phyloP scores from a whole-genome alignment of 1,284 basidiomycete species.

The Porodaedalea pini region DNA sequence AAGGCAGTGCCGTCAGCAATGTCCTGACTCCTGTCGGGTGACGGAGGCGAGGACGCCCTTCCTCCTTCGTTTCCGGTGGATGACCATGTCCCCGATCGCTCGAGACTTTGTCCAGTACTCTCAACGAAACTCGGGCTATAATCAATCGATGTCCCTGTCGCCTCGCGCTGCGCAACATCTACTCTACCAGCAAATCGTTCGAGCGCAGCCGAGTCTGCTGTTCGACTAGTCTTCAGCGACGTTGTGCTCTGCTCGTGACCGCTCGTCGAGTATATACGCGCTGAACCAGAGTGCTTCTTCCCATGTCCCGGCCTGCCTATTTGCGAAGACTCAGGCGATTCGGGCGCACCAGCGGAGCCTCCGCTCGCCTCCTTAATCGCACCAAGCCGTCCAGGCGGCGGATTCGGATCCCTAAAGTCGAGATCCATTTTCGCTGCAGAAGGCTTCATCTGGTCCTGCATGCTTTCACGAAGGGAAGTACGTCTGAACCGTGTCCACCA shows the following conservation, averaged over 20 bases:
- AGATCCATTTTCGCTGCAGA: conserved; percentile 23
- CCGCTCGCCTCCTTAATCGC: conserved; percentile 51
- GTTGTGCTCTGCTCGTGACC: conserved; percentile 48
- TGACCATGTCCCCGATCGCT: conserved; percentile 19
- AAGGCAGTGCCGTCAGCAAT: background rate
- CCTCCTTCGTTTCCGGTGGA: background rate
- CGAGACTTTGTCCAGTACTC: conserved; percentile 21
- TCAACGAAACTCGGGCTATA: conserved; percentile 12
- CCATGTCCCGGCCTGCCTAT: conserved; percentile 23
- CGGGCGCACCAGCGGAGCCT: conserved; percentile 27
- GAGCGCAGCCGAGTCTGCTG: conserved; percentile 62
- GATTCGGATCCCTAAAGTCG: conserved; percentile 70
- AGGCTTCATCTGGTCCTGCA: conserved; percentile 3
- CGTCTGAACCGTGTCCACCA: conserved; percentile 23
- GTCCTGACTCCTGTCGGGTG: background rate
- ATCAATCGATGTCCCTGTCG: conserved; percentile 34
- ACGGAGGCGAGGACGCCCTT: background rate
- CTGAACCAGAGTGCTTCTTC: conserved; percentile 20
- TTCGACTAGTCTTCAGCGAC: conserved; percentile 50
- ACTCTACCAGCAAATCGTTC: conserved; percentile 60
- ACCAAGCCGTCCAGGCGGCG: conserved; percentile 51
- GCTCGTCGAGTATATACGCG: conserved; percentile 24
- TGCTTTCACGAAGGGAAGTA: conserved; percentile 17
- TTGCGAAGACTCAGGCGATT: conserved; percentile 21
- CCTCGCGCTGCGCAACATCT: conserved; percentile 60